A percentile compares a stretch with the other conserved stretches of the same genome.
Evolutionary conservation across 2,329 filamentous ascomycete species (phyloP).

Genomic region (Diplodia seriata): DNA sequence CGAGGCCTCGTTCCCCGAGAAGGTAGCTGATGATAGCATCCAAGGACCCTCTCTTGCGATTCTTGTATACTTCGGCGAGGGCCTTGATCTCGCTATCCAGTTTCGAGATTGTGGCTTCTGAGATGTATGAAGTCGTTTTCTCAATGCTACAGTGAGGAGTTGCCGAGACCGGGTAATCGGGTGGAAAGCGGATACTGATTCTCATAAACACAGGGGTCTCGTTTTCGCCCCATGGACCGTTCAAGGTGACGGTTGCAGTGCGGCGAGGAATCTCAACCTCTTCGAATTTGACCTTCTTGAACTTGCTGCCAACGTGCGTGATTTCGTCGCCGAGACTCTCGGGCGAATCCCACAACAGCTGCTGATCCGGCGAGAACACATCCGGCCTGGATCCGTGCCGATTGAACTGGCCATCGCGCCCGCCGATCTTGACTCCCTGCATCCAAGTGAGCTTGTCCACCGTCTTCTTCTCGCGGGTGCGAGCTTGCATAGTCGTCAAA

Average conservation of each 20-base stretch:
- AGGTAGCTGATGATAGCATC: conserved; percentile 68
- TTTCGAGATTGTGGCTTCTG: conserved; percentile 57
- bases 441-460: conserved; percentile 69
- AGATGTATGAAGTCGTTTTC: conserved; percentile 62
- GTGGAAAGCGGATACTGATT: conserved; percentile 65
- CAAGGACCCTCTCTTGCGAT: conserved; percentile 62
- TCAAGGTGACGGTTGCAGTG: conserved; percentile 62
- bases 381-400: conserved; percentile 37
- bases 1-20: conserved; percentile 63
- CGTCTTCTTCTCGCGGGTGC: conserved; percentile 55
- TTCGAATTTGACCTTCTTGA: conserved; percentile 67
- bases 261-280: conserved; percentile 62
- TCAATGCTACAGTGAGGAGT: conserved; percentile 62
- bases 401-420: conserved; percentile 38
- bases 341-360: conserved; percentile 43
- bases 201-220: conserved; percentile 62
- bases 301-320: conserved; percentile 65
- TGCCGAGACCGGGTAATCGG: conserved; percentile 59
- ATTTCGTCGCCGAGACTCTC: conserved; percentile 67
- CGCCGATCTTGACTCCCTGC: conserved; percentile 68
- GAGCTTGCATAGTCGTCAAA: conserved; percentile 57
- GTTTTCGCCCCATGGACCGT: conserved; percentile 65
- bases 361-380: conserved; percentile 33
- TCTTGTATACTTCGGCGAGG: conserved; percentile 63
- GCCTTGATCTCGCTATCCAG: conserved; percentile 60